Conservation (phyloP, 2,329 filamentous ascomycete species). For the Penicillium frequentans region DNA sequence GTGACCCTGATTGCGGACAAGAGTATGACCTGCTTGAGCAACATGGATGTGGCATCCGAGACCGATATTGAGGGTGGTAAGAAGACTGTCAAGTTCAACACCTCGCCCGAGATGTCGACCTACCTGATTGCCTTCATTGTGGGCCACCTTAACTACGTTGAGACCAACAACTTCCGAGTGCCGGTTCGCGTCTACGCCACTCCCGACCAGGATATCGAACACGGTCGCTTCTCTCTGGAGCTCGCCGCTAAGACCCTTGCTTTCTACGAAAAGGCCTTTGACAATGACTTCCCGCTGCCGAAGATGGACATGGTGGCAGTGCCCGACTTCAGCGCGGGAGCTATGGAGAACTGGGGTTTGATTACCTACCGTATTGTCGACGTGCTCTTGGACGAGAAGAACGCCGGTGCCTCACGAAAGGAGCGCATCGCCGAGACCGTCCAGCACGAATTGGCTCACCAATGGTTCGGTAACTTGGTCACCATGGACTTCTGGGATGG, state of each 20-base stretch:
- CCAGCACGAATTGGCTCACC: constrained; percentile 94
- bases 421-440: constrained; percentile 93
- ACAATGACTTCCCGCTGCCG: constrained; percentile 79
- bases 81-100: constrained; percentile 90
- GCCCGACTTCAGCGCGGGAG: constrained; percentile 91
- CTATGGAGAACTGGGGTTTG: constrained; percentile 98
- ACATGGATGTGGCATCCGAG: constrained; percentile 90
- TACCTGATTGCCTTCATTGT: constrained; percentile 94
- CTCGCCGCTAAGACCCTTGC: constrained; percentile 85
- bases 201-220: constrained; percentile 83
- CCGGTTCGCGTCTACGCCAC: constrained; percentile 94
- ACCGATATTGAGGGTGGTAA: constrained; percentile 68
- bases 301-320: constrained; percentile 98
- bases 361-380: constrained; percentile 94
- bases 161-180: constrained; percentile 86
- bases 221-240: constrained; percentile 85
- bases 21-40: constrained; percentile 86
- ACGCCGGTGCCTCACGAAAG: constrained; percentile 82
- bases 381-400: constrained; percentile 87
- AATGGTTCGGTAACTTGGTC: constrained; percentile 97
- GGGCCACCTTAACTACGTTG: constrained; percentile 89
- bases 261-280: constrained; percentile 95
- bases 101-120: constrained; percentile 90
- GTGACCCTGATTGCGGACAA: constrained; percentile 90
- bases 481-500: constrained; percentile 99